Evolutionary conservation across 2,329 filamentous ascomycete species (phyloP), one percentile per base, ranked within the genome.

Genomic region (Colletotrichum liaoningense): DNA sequence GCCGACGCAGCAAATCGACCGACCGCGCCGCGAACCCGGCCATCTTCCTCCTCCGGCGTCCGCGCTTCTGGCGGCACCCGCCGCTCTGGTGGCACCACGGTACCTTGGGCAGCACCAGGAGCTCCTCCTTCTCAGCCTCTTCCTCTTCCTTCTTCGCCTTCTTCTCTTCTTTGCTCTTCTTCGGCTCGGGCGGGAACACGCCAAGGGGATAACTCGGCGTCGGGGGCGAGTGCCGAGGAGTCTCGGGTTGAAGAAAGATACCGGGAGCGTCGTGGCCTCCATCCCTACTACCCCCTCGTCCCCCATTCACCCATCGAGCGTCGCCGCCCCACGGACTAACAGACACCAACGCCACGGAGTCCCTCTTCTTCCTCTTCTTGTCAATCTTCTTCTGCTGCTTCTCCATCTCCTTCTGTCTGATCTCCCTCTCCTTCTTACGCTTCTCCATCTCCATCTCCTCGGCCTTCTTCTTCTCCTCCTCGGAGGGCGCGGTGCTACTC

Each of bases 31-130:
- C 19, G 22, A 11, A 14, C 16, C 19, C 12, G 11, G 33, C 16
- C 6, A 65, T 24, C n/a, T n/a, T 28, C 12, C 33, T 56, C 52
- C 33, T 65, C 11, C 60, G 60, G 4, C 46, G 28, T 30, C 46
- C 60, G 19, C 52, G 24, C n/a, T 35, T 63, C n/a, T 33, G 28
- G 9, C 2, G 19, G 19, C 62, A 63, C 19, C 46, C 62, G 46
- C 62, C 62, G 62, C 42, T 49, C 12, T 63, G 46, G 62, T 54
- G 62, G 46, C 62, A 54, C 62, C 28, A 33, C 42, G 42, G 42
- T 7, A 22, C 42, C 42, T 49, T 49, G 16, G 42, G 42, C 42
- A 49, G 19, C 19, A 49, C 42, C 42, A 49, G 8, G 3, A 49
- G 42, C 19, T n/a, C 42, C 3, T 49, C 42, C 42, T 22, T 22